These are phyloP conservation scores for Macrocybe gigantea DNA, from an alignment of 768 basidiomycete species.

Conservation along the genomic window DNA sequence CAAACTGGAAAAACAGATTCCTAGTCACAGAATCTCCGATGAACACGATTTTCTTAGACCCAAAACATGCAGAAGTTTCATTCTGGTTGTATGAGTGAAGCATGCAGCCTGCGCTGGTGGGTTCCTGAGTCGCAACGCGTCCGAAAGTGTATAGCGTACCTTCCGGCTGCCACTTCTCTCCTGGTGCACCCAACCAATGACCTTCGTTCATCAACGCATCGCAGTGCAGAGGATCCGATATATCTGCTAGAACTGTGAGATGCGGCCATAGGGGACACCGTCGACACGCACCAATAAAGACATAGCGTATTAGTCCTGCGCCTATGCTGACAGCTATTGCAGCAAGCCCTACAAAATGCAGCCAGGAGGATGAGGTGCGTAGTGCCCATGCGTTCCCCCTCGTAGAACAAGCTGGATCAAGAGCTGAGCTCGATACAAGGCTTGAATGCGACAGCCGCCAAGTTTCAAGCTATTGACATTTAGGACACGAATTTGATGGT, in stretches of 20 bases:
- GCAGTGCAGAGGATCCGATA: conserved; percentile 69
- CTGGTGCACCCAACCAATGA: conserved; percentile 66
- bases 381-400: conserved; percentile 2
- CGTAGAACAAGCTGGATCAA: conserved; percentile 11
- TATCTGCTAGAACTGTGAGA: conserved; percentile 38
- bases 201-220: conserved; percentile 64
- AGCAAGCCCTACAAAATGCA: conserved; percentile 33
- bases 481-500: too few relatives aligned
- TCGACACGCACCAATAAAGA: conserved; percentile 14
- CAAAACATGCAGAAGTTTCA: conserved; percentile 51
- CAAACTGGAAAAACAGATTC: conserved; percentile 71
- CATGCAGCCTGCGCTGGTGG: conserved; percentile 62
- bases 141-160: conserved; percentile 36
- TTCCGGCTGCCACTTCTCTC: conserved; percentile 83
- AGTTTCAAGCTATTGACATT: too few relatives aligned
- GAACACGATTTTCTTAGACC: conserved; percentile 62
- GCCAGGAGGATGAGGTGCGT: conserved; percentile 25
- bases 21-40: conserved; percentile 84
- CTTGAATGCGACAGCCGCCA: neutral
- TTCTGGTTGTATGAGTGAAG: conserved; percentile 54
- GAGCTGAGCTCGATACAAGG: conserved; percentile 7
- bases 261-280: neutral
- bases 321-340: conserved; percentile 29
- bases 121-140: conserved; percentile 1
- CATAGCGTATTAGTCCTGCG: conserved; percentile 33